Base-by-base conservation (phyloP, 2,329 filamentous ascomycete genomes). In the Acrocalymma vagum region DNA sequence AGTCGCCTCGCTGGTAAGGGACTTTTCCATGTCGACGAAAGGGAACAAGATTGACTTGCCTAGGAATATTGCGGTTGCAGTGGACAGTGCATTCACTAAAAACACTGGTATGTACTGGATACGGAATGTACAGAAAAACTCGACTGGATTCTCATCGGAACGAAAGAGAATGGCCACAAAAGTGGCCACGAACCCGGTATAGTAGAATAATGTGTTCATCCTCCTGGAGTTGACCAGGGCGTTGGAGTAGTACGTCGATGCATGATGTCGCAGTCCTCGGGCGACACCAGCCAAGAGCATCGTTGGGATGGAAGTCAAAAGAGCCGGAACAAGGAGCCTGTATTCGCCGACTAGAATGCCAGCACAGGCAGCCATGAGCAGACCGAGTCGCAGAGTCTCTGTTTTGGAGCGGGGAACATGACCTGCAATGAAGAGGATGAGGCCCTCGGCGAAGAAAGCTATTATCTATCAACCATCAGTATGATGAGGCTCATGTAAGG, bases 341-440 rank as follows among this genome's bases (percentile, higher is more conserved):
- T 65, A 67, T 28, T 68, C 63, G 20, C 54, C 53, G 22, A 44
- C 41, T 9, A 62, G 42, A 10, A 60, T 52, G 4, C 46, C 55
- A 8, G 39, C 46, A 34, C 52, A 56, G 18, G 52, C 47, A 9
- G 53, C 26, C 7, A 42, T 13, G 6, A 58, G 37, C 9, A 57
- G n/a, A 7, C 38, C 15, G 14, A 58, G 17, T 13, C 50, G 52
- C 32, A 54, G 24, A 3, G 50, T 23, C 31, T 57, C 52, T 13
- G 37, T 21, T 20, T 38, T 37, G 9, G 49, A 44, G 15, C 36
- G 48, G 20, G 43, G 31, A 11, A 15, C 37, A 23, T 36, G 30
- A 14, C 31, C 29, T 16, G 33, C 21, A 10, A 55, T 13, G 9
- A 53, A 36, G 14, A 38, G 41, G 18, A 60, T 29, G 1, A 45